Percentiles rank a stretch among this genome's conserved stretches.
phyloP scores from a whole-genome alignment of 345 rosid species.

The Eucalyptus fibrosa region DNA sequence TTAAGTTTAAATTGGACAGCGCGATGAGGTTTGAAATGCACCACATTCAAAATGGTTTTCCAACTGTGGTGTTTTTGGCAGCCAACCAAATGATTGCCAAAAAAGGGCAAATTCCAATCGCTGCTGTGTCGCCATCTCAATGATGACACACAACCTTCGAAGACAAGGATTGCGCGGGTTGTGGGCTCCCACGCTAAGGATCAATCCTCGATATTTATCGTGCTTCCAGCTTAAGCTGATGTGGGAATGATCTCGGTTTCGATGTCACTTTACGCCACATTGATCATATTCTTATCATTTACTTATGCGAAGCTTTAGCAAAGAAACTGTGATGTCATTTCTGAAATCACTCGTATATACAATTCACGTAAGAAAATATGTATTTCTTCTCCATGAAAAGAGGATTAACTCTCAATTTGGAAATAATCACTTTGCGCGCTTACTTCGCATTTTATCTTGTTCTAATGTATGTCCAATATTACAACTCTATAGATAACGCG shows the following conservation, averaged over 20 bases:
- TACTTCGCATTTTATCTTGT: background rate
- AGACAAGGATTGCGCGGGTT: background rate
- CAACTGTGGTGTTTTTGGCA: background rate
- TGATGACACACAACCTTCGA: background rate
- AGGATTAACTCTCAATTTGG: background rate
- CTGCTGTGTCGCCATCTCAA: background rate
- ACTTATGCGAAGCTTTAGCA: background rate
- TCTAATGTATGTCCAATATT: rapidly evolving
- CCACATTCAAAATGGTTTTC: background rate
- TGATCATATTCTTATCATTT: background rate
- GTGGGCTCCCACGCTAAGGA: background rate
- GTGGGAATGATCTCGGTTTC: background rate
- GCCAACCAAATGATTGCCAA: background rate
- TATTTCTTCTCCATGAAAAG: background rate
- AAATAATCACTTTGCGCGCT: background rate
- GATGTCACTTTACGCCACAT: background rate
- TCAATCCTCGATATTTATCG: background rate
- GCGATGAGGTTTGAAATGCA: background rate
- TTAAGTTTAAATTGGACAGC: background rate
- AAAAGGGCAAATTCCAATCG: background rate
- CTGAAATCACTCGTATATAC: background rate
- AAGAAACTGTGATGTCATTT: background rate
- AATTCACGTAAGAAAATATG: background rate
- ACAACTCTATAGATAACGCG: background rate
- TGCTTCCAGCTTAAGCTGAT: background rate